Base-by-base conservation (phyloP, 1,284 basidiomycete species). In the Anthracocystis walkeri region DNA sequence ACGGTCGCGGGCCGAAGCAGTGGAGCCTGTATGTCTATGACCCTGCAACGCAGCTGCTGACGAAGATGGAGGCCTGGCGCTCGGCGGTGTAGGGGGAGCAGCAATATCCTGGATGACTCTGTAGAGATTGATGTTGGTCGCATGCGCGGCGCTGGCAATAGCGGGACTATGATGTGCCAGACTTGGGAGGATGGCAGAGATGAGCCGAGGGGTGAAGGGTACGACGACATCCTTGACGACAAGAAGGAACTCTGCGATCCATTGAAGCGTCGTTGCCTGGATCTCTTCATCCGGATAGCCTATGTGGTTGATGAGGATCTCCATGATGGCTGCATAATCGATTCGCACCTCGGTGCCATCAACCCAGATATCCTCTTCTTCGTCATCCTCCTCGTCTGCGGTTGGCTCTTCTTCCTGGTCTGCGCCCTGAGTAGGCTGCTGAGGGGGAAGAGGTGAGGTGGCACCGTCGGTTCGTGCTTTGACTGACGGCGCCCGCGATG, bases 311-410 rank as follows among this genome's bases (percentile, higher is more conserved):
- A 99, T 91, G 41, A 99, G 87, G 73, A 97, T 98, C 80, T 98
- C 94, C 61, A 98, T 90, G 63, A 99, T 94, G 10, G 94, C 91
- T 6, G 91, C 90, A 84, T 96, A 94, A 85, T 98, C 92, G 66
- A 99, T 92, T 66, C 89, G 89, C 7, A 99, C 94, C 2, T 93
- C 94, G 87, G 97, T 94, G 3, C 95, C 95, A 27, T 94, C 94
- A 41, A 93, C 87, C 93, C 94, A 98, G 49, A 90, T 92, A 31
- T 77, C 78, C 41, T 80, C 75, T 89, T 82, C 80, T 25, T 83
- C 75, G 41, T 82, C 78, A 35, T 86, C 83, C 2, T 86, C 86
- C 21, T 85, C 84, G 76, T 85, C 66, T 14, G 10, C 48, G 7
- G 48, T 29, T 3, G 23, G 29, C 8, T 49, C 48, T 8, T 49